Conservation (phyloP, 192 early-diverging fungal genomes). For the Cladochytrium replicatum region DNA sequence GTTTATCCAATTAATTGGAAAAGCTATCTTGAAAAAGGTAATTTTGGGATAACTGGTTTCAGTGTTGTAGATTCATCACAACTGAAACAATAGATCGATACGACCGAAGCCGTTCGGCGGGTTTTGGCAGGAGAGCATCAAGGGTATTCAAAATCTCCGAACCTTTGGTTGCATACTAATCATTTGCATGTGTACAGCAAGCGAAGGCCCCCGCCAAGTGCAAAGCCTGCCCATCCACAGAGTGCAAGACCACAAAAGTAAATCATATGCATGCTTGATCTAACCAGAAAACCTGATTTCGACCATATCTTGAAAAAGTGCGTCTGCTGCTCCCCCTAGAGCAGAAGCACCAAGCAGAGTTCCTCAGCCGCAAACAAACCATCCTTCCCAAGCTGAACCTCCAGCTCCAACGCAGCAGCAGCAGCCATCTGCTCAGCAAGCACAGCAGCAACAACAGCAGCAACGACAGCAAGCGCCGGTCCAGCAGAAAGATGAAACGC, state of each 20-base stretch:
- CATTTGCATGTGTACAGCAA: no score
- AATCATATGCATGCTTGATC: slow-evolving; percentile 3
- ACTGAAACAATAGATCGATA: slow-evolving; percentile 26
- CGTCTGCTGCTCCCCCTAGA: background rate
- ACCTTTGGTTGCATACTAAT: no score
- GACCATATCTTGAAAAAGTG: background rate
- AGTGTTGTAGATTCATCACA: background rate
- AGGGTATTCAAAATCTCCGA: no score
- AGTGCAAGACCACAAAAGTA: no score
- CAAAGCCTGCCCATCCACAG: no score
- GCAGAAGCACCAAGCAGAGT: no score
- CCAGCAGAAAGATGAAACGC: no score
- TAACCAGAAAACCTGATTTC: slow-evolving; percentile 4
- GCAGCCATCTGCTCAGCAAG: slow-evolving; percentile 2
- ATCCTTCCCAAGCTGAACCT: background rate
- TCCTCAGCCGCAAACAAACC: background rate
- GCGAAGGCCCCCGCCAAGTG: no score
- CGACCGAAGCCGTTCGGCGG: slow-evolving; percentile 28
- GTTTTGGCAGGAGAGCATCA: slow-evolving; percentile 40
- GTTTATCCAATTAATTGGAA: slow-evolving; percentile 41
- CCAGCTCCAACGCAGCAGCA: slow-evolving; percentile 6
- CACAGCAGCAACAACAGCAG: slow-evolving; percentile 9
- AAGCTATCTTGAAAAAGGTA: slow-evolving; percentile 44
- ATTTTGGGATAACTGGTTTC: no score
- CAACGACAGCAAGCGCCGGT: no score